These are phyloP conservation scores for Sporisorium graminicola DNA, from an alignment of 1,284 basidiomycete genomes.

Conservation along the genomic window DNA sequence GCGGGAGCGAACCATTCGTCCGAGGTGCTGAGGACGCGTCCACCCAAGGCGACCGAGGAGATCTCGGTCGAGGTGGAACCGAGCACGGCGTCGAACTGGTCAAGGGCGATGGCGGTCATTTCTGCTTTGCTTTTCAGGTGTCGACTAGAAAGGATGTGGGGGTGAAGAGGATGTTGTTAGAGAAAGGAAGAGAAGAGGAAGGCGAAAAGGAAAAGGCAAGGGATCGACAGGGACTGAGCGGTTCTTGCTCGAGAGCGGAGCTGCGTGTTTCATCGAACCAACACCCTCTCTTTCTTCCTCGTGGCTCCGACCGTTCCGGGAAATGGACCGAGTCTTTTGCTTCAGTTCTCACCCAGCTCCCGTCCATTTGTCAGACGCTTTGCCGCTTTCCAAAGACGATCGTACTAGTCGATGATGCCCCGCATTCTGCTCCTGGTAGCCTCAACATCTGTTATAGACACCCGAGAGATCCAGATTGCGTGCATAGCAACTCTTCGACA, in stretches of 20 bases:
- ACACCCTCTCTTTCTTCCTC: background rate
- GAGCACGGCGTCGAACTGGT: slow-evolving; percentile 47
- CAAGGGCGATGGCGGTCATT: slow-evolving; percentile 47
- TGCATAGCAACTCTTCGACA: background rate
- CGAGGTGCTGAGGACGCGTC: slow-evolving; percentile 80
- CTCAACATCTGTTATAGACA: background rate
- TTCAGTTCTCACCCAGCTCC: background rate
- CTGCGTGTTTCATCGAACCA: background rate
- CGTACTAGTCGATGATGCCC: background rate
- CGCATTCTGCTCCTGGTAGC: too few relatives aligned
- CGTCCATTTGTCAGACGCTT: background rate
- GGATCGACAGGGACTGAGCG: background rate
- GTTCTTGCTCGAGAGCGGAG: background rate
- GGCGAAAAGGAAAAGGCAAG: background rate
- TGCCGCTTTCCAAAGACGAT: background rate
- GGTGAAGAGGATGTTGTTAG: background rate
- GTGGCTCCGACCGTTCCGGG: background rate
- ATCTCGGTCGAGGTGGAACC: slow-evolving; percentile 75
- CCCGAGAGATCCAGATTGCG: background rate
- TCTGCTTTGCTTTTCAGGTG: too few relatives aligned
- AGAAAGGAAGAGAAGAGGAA: background rate
- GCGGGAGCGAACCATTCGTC: slow-evolving; percentile 97
- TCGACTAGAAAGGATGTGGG: too few relatives aligned
- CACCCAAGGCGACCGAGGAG: slow-evolving; percentile 87
- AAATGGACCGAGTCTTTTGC: background rate